Percentiles rank a stretch among this genome's conserved stretches.
phyloP scores from a whole-genome alignment of 1,284 basidiomycete species.

The Cutaneotrichosporon spelunceum region DNA sequence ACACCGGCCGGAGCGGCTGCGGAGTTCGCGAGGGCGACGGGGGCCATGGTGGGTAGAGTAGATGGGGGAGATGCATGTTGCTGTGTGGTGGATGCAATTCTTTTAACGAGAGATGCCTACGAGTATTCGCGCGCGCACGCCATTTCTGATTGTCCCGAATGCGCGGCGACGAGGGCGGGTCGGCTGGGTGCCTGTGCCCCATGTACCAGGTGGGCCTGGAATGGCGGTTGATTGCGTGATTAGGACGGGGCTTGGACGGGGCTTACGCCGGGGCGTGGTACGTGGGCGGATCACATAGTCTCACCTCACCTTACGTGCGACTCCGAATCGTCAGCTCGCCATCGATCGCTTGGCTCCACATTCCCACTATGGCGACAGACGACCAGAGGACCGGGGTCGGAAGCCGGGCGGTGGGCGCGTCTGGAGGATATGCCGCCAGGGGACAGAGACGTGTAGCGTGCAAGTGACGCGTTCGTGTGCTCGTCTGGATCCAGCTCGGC shows the following conservation, averaged over 20 bases:
- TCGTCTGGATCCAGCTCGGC: too few species aligned
- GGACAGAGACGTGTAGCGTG: too few species aligned
- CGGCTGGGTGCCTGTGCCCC: too few species aligned
- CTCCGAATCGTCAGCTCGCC: background rate
- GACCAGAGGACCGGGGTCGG: background rate
- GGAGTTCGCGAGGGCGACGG: conserved; percentile 14
- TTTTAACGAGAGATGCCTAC: background rate
- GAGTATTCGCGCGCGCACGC: background rate
- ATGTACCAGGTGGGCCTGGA: background rate
- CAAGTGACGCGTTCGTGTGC: too few species aligned
- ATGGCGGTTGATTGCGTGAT: conserved; percentile 10
- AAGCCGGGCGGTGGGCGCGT: too few species aligned
- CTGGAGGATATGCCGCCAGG: too few species aligned
- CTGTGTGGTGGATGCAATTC: background rate
- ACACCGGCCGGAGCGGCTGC: conserved; percentile 8
- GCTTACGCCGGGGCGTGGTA: background rate
- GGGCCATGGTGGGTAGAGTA: conserved; percentile 17
- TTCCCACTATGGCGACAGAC: background rate
- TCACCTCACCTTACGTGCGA: background rate
- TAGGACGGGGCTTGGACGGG: too few species aligned
- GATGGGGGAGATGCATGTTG: background rate
- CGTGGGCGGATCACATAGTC: background rate
- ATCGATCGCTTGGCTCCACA: background rate
- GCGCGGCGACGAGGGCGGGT: too few species aligned
- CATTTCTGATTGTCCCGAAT: conserved; percentile 4